These are phyloP conservation scores for Pseudogymnoascus sp. DNA, from an alignment of 2,329 filamentous ascomycete species.

Conservation along the genomic window DNA sequence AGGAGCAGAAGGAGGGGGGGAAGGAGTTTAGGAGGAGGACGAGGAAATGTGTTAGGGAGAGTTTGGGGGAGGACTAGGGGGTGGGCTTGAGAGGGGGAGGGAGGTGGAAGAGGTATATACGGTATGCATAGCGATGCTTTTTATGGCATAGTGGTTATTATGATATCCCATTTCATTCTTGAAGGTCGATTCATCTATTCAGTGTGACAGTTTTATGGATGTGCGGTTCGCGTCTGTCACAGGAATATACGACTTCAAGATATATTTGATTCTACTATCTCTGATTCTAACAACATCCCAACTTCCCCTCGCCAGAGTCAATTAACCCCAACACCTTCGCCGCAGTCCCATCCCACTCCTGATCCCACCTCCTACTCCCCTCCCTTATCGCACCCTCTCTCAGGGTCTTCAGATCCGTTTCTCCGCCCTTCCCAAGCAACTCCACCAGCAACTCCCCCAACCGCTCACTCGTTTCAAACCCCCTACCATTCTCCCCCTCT, in stretches of 20 bases:
- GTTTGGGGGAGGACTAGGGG: conserved; percentile 59
- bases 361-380: conserved; percentile 73
- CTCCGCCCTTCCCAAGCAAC: conserved; percentile 50
- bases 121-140: neutral
- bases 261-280: neutral
- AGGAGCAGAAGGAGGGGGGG: conserved; percentile 53
- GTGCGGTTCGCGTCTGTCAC: neutral
- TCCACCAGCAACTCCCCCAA: conserved; percentile 54
- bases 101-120: neutral
- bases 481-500: conserved; percentile 76
- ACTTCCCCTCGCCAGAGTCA: neutral
- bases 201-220: neutral
- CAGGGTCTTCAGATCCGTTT: conserved; percentile 48
- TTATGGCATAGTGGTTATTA: neutral
- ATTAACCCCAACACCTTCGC: conserved; percentile 56
- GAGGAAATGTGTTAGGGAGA: conserved; percentile 70
- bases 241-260: neutral
- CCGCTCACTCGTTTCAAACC: conserved; percentile 65
- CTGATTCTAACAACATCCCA: neutral
- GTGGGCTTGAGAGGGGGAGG: too few relatives aligned
- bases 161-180: conserved; percentile 1
- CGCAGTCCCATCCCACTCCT: conserved; percentile 83
- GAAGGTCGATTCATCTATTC: neutral
- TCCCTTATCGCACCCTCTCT: conserved; percentile 65
- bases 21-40: conserved; percentile 72